Percentiles rank a stretch among this genome's conserved stretches.
These are phyloP conservation scores for Rhododendron williamsianum DNA, from an alignment of 148 eudicot species.

Conservation along the genomic window DNA sequence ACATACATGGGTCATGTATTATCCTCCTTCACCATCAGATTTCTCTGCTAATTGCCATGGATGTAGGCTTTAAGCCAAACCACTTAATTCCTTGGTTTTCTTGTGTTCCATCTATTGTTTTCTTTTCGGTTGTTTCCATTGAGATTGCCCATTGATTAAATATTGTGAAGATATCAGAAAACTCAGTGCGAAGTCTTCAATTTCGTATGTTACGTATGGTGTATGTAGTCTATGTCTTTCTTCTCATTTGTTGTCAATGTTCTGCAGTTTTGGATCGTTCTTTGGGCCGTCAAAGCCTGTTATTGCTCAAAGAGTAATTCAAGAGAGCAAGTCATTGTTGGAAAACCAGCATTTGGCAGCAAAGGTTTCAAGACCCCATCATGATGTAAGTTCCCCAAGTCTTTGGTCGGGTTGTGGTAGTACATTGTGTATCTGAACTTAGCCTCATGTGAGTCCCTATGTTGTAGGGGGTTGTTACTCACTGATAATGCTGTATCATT, in stretches of 20 bases:
- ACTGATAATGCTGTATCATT: background rate
- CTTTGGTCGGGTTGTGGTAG: background rate
- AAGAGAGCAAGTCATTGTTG: conserved; percentile 79
- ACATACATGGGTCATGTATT: background rate
- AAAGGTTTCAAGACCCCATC: conserved; percentile 37
- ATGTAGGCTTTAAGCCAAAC: background rate
- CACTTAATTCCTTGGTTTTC: background rate
- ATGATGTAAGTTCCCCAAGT: conserved; percentile 39
- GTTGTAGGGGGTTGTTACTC: background rate
- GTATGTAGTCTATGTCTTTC: background rate
- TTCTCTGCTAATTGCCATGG: background rate
- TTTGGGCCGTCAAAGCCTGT: conserved; percentile 92
- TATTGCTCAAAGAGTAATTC: conserved; percentile 83
- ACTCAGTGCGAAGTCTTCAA: background rate
- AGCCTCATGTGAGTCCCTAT: background rate
- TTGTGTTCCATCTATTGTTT: background rate
- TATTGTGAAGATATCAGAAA: background rate
- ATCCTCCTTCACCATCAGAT: background rate
- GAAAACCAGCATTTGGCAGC: conserved; percentile 72
- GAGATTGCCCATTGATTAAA: too few relatives aligned
- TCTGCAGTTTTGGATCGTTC: conserved; percentile 82
- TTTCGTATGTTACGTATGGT: background rate
- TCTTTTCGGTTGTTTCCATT: background rate
- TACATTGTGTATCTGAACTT: conserved; percentile 1
- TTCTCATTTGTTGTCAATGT: background rate